These are phyloP conservation scores for Leucoagaricus sp. DNA, from an alignment of 1,284 basidiomycete species.

Conservation along the genomic window DNA sequence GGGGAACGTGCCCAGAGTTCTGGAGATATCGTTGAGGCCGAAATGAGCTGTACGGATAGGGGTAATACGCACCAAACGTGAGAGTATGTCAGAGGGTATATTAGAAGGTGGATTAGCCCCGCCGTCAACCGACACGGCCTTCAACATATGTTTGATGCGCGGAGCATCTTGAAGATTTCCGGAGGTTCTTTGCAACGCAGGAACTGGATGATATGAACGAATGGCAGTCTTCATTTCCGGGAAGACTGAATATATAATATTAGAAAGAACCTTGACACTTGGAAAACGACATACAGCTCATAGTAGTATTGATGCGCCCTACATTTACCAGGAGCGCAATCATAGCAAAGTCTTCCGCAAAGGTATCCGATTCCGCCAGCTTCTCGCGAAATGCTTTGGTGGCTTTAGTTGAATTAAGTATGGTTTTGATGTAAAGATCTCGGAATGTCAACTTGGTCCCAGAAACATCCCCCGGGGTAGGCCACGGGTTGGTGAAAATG, in stretches of 20 bases:
- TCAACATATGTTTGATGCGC: slow-evolving; percentile 71
- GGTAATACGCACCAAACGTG: slow-evolving; percentile 40
- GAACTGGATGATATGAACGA: slow-evolving; percentile 82
- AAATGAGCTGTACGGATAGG: slow-evolving; percentile 11
- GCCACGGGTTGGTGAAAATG: slow-evolving; percentile 68
- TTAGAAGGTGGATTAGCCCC: slow-evolving; percentile 42
- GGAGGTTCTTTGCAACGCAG: slow-evolving; percentile 74
- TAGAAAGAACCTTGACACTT: neutral
- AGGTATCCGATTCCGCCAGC: slow-evolving; percentile 62
- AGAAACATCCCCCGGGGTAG: slow-evolving; percentile 42
- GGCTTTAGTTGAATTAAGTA: slow-evolving; percentile 69
- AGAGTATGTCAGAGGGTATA: slow-evolving; percentile 48
- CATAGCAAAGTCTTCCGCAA: slow-evolving; percentile 77
- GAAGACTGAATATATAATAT: slow-evolving; percentile 49
- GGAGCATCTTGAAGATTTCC: slow-evolving; percentile 83
- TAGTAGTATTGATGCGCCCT: slow-evolving; percentile 81
- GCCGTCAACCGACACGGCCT: slow-evolving; percentile 49
- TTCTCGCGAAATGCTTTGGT: slow-evolving; percentile 61
- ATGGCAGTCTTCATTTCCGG: slow-evolving; percentile 83
- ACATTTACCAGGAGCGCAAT: slow-evolving; percentile 79
- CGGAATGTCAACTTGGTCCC: slow-evolving; percentile 59
- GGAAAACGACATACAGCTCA: slow-evolving; percentile 67
- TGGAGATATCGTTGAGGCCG: slow-evolving; percentile 28
- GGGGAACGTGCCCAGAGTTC: slow-evolving; percentile 51
- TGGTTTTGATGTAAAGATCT: slow-evolving; percentile 75